Conservation (phyloP, 176 grass and related monocot species). For the barley (Hordeum vulgare) region MorexV3_pseudomolecules_assembly NC_058518.1:495782289-495782788, state of each 20-base stretch:
- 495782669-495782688: slow-evolving; percentile 81
- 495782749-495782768: background rate
- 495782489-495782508: slow-evolving; percentile 96
- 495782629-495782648: slow-evolving; percentile 64
- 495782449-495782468: slow-evolving; percentile 83
- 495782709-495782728: background rate
- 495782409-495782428: slow-evolving; percentile 89
- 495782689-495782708: background rate
- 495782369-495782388: slow-evolving; percentile 94
- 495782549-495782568: slow-evolving; percentile 87
- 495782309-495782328: slow-evolving; percentile 92
- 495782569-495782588: slow-evolving; percentile 79
- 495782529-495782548: slow-evolving; percentile 99
- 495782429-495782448: slow-evolving; percentile 95
- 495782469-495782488: slow-evolving; percentile 78
- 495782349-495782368: slow-evolving; percentile 86
- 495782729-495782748: no score
- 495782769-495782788: slow-evolving; percentile 31
- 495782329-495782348: slow-evolving; percentile 63
- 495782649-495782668: slow-evolving; percentile 71
- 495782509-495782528: slow-evolving; percentile 89
- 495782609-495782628: slow-evolving; percentile 84
- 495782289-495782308: slow-evolving; percentile 96
- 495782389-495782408: slow-evolving; percentile 86
- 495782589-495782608: slow-evolving; percentile 78